Evolutionary conservation across 768 basidiomycete genomes (phyloP).

Genomic region (Amanita inopinata): DNA sequence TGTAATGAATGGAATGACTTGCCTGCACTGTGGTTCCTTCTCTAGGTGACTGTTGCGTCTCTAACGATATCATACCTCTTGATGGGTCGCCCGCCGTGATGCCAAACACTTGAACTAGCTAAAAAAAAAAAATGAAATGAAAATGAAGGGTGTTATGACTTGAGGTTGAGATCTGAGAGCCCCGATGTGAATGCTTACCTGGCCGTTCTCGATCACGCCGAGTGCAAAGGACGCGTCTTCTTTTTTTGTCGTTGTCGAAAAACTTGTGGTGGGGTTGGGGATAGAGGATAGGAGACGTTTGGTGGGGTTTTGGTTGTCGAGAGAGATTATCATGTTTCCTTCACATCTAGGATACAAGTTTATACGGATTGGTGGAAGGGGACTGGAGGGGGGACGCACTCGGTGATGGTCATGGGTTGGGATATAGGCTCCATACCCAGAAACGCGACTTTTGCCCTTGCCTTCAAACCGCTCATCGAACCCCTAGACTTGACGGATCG

Average conservation of each 20-base stretch:
- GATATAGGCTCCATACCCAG: slow-evolving; percentile 36
- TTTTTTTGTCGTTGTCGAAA: slow-evolving; percentile 25
- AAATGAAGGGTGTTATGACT: slow-evolving; percentile 1
- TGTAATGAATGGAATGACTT: slow-evolving; percentile 11
- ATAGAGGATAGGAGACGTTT: slow-evolving; percentile 49
- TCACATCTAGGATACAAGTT: slow-evolving; percentile 35
- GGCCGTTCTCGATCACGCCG: slow-evolving; percentile 27
- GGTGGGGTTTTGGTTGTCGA: slow-evolving; percentile 52
- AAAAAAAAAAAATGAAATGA: not conserved
- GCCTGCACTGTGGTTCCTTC: slow-evolving; percentile 42
- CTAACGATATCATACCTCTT: slow-evolving; percentile 56
- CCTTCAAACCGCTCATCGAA: not conserved
- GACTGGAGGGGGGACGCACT: slow-evolving; percentile 24
- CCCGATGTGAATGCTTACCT: slow-evolving; percentile 19
- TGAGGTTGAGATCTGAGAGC: not conserved
- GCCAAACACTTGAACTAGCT: slow-evolving; percentile 40
- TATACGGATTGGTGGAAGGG: not conserved
- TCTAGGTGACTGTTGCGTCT: slow-evolving; percentile 38
- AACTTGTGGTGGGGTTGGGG: slow-evolving; percentile 16
- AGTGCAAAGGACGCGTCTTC: slow-evolving; percentile 51
- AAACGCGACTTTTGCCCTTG: slow-evolving; percentile 20
- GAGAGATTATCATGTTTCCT: slow-evolving; percentile 60
- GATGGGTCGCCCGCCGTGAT: slow-evolving; percentile 68
- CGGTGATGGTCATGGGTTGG: slow-evolving; percentile 40
- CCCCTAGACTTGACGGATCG: slow-evolving; percentile 2